Conservation (phyloP, 2,329 filamentous ascomycete species). For the Aspergillus latus region DNA sequence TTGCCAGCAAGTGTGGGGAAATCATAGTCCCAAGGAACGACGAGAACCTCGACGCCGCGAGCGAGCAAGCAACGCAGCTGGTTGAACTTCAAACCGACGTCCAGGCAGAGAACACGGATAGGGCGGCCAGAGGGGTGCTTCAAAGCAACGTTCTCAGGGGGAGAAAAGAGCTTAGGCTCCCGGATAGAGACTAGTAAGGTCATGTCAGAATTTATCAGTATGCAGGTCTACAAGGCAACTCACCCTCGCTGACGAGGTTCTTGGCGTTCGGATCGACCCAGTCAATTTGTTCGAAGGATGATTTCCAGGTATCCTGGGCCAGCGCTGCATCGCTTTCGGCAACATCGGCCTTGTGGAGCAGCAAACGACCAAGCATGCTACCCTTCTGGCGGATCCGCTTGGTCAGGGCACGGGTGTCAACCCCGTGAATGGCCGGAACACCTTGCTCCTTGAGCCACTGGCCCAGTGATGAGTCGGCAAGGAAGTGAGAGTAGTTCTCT, state of each 20-base stretch:
- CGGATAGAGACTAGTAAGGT: conserved; percentile 76
- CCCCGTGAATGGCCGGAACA: conserved; percentile 88
- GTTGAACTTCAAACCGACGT: conserved; percentile 98
- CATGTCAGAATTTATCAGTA: background rate
- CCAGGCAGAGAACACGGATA: conserved; percentile 85
- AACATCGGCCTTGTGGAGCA: conserved; percentile 64
- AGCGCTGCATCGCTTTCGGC: conserved; percentile 39
- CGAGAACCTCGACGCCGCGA: conserved; percentile 88
- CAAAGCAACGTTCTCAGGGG: conserved; percentile 67
- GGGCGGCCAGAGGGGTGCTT: conserved; percentile 85
- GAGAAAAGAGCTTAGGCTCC: conserved; percentile 80
- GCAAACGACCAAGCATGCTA: conserved; percentile 91
- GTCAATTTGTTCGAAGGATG: conserved; percentile 73
- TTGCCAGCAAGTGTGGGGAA: conserved; percentile 73
- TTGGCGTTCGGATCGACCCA: conserved; percentile 91
- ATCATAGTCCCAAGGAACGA: conserved; percentile 95
- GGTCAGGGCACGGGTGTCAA: conserved; percentile 90
- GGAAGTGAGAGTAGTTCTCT: conserved; percentile 92
- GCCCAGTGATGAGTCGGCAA: conserved; percentile 86
- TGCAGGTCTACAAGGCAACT: conserved; percentile 39
- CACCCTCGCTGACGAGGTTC: conserved; percentile 93
- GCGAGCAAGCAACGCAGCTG: conserved; percentile 90
- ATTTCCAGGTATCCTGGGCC: conserved; percentile 49
- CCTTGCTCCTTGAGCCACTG: conserved; percentile 96
- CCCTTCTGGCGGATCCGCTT: conserved; percentile 92